phyloP scores from a whole-genome alignment of 176 grass and related monocot genomes.

The Triticum urartu region DNA sequence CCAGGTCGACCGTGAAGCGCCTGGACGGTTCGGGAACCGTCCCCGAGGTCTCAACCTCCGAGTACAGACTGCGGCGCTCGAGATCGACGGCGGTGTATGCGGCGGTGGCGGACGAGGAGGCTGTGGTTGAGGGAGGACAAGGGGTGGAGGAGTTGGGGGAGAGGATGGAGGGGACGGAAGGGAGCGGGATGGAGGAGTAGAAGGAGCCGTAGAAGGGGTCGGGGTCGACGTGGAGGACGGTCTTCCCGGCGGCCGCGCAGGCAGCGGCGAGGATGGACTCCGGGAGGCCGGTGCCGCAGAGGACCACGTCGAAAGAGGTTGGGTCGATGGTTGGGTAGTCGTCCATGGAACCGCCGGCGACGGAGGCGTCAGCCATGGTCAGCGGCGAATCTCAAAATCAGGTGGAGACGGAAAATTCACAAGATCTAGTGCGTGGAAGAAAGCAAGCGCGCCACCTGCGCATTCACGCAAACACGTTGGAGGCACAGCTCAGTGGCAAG shows the following conservation, averaged over 20 bases:
- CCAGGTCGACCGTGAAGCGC: slow-evolving; percentile 63
- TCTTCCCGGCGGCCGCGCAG: slow-evolving; percentile 59
- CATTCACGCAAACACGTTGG: slow-evolving; percentile 1
- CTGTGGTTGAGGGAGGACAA: not conserved
- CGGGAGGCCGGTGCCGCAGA: slow-evolving; percentile 78
- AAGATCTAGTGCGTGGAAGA: slow-evolving; percentile 4
- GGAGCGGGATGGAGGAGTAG: slow-evolving; percentile 68
- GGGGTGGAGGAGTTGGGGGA: slow-evolving; percentile 6
- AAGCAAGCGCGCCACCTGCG: not conserved
- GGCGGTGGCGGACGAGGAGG: slow-evolving; percentile 17
- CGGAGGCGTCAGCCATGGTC: slow-evolving; percentile 51
- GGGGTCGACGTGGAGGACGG: slow-evolving; percentile 87
- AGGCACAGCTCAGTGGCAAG: slow-evolving; percentile 1
- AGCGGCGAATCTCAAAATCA: not conserved
- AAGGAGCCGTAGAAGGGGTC: slow-evolving; percentile 86
- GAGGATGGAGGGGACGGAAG: slow-evolving; percentile 48
- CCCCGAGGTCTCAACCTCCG: slow-evolving; percentile 55
- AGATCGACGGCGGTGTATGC: slow-evolving; percentile 39
- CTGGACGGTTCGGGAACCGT: slow-evolving; percentile 51
- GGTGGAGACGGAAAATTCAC: not conserved
- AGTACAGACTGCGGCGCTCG: slow-evolving; percentile 41
- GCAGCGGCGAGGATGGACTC: slow-evolving; percentile 79
- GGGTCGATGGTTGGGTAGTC: slow-evolving; percentile 78
- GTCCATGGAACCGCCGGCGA: not conserved
- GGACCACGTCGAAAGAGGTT: slow-evolving; percentile 72